These are phyloP conservation scores for Fusarium sp. DNA, from an alignment of 2,329 filamentous ascomycete species.

Conservation along the genomic window DNA sequence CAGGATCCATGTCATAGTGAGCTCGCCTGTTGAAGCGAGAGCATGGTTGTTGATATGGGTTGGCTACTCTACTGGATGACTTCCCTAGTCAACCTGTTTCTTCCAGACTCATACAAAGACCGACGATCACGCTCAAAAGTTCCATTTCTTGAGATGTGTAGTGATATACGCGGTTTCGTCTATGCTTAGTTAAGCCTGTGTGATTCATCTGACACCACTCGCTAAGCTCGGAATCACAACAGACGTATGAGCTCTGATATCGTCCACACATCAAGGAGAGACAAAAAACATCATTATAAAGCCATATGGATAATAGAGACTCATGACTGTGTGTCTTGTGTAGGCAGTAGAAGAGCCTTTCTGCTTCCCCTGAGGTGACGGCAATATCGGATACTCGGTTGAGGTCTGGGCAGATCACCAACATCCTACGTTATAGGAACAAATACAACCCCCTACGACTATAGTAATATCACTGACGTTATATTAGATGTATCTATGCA, in stretches of 20 bases:
- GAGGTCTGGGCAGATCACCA: neutral
- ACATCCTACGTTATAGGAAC: neutral
- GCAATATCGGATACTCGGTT: neutral
- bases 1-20: neutral
- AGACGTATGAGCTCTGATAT: neutral
- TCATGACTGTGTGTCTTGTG: neutral
- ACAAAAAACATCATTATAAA: neutral
- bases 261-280: neutral
- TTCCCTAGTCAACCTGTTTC: neutral
- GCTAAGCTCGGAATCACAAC: neutral
- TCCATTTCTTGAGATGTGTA: no score
- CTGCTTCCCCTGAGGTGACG: neutral
- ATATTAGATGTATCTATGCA: neutral
- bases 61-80: neutral
- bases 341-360: neutral
- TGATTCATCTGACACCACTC: neutral
- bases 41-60: neutral
- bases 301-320: neutral
- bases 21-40: neutral
- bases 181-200: neutral
- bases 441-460: neutral
- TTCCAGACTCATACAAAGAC: neutral
- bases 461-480: neutral
- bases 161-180: neutral
- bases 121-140: neutral